Conservation (phyloP, 2,329 filamentous ascomycete species). For the Lachnellula willkommii region DNA sequence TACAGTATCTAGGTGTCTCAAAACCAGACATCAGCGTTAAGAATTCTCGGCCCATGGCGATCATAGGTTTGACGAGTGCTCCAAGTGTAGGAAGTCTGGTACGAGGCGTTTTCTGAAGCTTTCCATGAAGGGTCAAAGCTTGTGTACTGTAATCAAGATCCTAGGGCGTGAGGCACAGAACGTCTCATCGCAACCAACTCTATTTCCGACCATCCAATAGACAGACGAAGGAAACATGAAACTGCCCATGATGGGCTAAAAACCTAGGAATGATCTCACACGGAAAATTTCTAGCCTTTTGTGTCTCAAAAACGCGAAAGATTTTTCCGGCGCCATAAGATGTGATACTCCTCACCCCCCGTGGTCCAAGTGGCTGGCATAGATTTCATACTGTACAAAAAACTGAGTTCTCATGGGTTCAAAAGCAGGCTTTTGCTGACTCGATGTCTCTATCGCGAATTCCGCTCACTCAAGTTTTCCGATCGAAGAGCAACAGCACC, state of each 20-base stretch:
- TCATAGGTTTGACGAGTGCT: not conserved
- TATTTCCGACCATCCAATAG: not conserved
- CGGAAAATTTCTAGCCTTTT: not conserved
- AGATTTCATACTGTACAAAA: too few species aligned
- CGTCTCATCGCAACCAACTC: not conserved
- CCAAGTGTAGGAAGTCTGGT: not conserved
- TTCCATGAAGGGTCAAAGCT: not conserved
- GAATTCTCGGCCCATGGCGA: not conserved
- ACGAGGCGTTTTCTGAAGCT: not conserved
- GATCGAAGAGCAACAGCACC: conserved; percentile 11
- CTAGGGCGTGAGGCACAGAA: not conserved
- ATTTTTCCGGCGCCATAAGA: conserved; percentile 1
- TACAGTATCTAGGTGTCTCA: too few species aligned
- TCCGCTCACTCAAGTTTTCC: conserved; percentile 21
- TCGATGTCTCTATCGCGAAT: conserved; percentile 33
- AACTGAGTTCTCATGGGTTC: not conserved
- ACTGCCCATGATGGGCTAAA: not conserved
- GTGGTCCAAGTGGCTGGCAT: not conserved
- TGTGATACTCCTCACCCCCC: not conserved
- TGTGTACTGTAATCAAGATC: not conserved
- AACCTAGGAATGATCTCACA: not conserved
- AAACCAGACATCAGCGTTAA: not conserved
- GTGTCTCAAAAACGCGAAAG: not conserved
- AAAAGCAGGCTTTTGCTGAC: not conserved
- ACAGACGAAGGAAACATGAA: not conserved